Conservation (phyloP, 2,329 filamentous ascomycete species). For the Talaromyces islandicus region DNA sequence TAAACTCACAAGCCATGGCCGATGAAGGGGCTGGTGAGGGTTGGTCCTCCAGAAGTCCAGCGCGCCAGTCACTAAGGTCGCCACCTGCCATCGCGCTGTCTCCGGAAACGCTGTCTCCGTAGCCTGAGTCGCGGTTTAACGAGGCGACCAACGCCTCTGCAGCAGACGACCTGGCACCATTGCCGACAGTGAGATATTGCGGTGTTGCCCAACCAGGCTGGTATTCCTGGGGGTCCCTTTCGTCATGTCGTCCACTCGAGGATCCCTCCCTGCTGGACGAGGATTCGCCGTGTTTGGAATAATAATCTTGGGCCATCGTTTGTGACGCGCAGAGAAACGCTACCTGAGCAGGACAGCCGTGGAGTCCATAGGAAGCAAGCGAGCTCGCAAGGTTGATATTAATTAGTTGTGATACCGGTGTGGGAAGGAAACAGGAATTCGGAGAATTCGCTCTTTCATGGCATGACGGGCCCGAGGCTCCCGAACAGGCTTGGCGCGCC, state of each 20-base stretch:
- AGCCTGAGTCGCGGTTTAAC: conserved; percentile 84
- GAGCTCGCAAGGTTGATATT: background rate
- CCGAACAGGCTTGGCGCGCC: background rate
- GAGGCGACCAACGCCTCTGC: conserved; percentile 74
- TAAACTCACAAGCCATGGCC: conserved; percentile 43
- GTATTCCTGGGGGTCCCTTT: conserved; percentile 9
- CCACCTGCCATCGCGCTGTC: conserved; percentile 48
- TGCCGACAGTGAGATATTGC: conserved; percentile 83
- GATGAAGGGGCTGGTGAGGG: conserved; percentile 53
- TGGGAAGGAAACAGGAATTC: background rate
- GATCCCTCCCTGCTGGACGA: conserved; percentile 31
- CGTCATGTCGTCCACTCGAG: conserved; percentile 24
- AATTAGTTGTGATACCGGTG: background rate
- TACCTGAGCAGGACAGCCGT: background rate
- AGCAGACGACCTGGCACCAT: conserved; percentile 72
- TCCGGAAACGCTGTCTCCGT: conserved; percentile 71
- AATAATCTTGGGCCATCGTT: conserved; percentile 41
- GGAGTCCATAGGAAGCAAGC: conserved; percentile 8
- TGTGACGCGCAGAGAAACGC: conserved; percentile 6
- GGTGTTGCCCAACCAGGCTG: conserved; percentile 39
- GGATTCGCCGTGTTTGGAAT: conserved; percentile 24
- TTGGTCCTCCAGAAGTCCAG: conserved; percentile 51
- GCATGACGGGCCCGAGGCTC: background rate
- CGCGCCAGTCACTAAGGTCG: conserved; percentile 46
- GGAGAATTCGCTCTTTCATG: background rate